These are phyloP conservation scores for Retiboletus flavoniger DNA, from an alignment of 1,284 basidiomycete genomes.

Conservation along the genomic window DNA sequence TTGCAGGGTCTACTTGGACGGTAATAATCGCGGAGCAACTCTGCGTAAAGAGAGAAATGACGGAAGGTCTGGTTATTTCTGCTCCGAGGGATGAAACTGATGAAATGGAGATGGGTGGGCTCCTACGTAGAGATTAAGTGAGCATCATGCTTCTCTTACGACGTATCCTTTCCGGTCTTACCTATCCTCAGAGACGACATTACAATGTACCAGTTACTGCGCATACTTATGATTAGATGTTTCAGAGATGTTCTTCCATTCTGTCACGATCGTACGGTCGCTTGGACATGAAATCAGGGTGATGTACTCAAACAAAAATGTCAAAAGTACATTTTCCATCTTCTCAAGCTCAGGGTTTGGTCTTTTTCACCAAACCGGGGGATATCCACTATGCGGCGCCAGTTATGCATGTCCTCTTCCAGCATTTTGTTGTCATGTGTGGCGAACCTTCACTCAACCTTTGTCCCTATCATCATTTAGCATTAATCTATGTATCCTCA, in stretches of 20 bases:
- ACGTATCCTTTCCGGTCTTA: conserved; percentile 3
- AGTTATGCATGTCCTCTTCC: conserved; percentile 1
- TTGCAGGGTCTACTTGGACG: conserved; percentile 68
- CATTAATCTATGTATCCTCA: conserved; percentile 5
- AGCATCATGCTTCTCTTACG: conserved; percentile 15
- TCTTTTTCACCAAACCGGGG: neutral
- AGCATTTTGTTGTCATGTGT: conserved; percentile 20
- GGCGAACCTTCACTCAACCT: conserved; percentile 12
- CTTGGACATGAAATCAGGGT: conserved; percentile 6
- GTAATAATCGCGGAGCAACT: conserved; percentile 87
- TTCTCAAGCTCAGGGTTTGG: conserved; percentile 18
- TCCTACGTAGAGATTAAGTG: conserved; percentile 41
- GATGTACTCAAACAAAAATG: conserved; percentile 1
- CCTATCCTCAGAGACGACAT: conserved; percentile 13
- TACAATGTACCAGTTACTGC: conserved; percentile 25
- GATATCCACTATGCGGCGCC: neutral
- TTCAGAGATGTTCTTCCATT: conserved; percentile 12
- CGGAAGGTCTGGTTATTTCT: conserved; percentile 70
- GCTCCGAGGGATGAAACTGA: conserved; percentile 41
- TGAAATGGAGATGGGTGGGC: conserved; percentile 62
- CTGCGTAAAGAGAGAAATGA: conserved; percentile 92
- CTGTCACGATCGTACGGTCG: neutral
- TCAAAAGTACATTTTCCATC: conserved; percentile 2
- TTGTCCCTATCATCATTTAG: conserved; percentile 5
- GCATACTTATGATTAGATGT: conserved; percentile 12